These are phyloP conservation scores for Aureococcus anophagefferens DNA, from an alignment of 108 stramenopile genomes.

Conservation along the genomic window DNA sequence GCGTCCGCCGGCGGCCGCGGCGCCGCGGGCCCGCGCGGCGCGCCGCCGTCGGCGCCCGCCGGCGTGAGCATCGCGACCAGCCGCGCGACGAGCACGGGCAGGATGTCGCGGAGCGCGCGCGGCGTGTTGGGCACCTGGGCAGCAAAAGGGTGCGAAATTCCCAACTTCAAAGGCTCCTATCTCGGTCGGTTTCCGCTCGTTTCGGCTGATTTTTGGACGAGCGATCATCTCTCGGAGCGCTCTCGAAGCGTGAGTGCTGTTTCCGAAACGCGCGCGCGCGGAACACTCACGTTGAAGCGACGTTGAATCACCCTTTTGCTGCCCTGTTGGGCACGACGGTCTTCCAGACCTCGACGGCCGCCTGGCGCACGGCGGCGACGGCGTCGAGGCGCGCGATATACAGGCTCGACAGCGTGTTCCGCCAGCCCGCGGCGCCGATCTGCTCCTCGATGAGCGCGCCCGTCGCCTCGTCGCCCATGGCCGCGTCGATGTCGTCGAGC, in stretches of 20 bases:
- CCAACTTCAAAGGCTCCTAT: no score
- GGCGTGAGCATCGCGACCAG: slow-evolving; percentile 72
- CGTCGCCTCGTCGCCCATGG: slow-evolving; percentile 64
- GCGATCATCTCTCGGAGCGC: no score
- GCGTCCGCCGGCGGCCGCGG: slow-evolving; percentile 1
- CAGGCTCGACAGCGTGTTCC: slow-evolving; percentile 72
- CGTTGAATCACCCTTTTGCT: no score
- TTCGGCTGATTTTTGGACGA: no score
- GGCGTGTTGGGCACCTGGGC: slow-evolving; percentile 92
- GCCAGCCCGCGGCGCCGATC: slow-evolving; percentile 65
- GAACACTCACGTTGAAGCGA: no score
- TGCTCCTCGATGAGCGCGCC: slow-evolving; percentile 75
- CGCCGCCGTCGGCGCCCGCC: slow-evolving; percentile 14
- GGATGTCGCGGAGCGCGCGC: slow-evolving; percentile 80
- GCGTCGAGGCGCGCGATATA: slow-evolving; percentile 88
- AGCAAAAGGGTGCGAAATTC: no score
- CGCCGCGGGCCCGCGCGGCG: slow-evolving; percentile 9
- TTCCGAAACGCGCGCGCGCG: no score
- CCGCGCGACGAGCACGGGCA: slow-evolving; percentile 70
- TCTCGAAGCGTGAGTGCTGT: no score
- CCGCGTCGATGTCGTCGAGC: slow-evolving; percentile 63
- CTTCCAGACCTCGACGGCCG: slow-evolving; percentile 95
- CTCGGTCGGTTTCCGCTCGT: no score
- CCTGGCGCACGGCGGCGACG: slow-evolving; percentile 75
- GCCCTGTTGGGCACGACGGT: slow-evolving; percentile 87